Conservation (phyloP, 2,329 filamentous ascomycete species). For the Myrmaecium sp. region DNA sequence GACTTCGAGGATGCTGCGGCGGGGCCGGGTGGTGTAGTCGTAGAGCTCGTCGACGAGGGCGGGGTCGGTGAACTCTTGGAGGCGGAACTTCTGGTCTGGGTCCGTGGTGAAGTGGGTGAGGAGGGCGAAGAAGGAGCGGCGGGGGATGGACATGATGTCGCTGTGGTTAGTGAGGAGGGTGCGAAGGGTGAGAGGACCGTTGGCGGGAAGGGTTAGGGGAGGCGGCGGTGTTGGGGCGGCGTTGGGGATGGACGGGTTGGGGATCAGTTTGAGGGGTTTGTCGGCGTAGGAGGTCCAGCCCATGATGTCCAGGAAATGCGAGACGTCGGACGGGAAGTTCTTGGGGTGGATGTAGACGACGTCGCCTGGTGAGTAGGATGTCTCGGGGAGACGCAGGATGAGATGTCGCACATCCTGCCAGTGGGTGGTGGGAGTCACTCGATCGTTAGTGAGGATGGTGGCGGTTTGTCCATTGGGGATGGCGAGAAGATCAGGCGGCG, state of each 20-base stretch:
- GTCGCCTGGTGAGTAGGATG: constrained; percentile 53
- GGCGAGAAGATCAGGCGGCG: constrained; percentile 33
- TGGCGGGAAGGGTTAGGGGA: constrained; percentile 21
- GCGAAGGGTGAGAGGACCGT: constrained; percentile 44
- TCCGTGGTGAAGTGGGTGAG: constrained; percentile 62
- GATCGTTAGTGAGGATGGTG: constrained; percentile 45
- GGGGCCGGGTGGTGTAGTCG: constrained; percentile 84
- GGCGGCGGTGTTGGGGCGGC: constrained; percentile 21
- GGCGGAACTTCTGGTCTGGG: constrained; percentile 57
- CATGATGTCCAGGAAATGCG: constrained; percentile 62
- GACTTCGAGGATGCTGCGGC: constrained; percentile 81
- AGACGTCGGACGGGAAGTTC: constrained; percentile 70
- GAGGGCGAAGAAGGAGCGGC: constrained; percentile 66
- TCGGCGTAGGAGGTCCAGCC: constrained; percentile 62
- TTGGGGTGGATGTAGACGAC: constrained; percentile 71
- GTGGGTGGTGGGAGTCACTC: constrained; percentile 59
- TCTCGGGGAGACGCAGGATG: constrained; percentile 33
- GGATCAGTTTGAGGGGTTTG: constrained; percentile 38
- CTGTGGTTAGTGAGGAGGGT: constrained; percentile 65
- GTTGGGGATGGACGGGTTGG: constrained; percentile 13
- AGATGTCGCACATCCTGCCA: constrained; percentile 90
- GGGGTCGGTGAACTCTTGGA: constrained; percentile 68
- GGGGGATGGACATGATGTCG: constrained; percentile 79
- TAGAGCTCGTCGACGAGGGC: constrained; percentile 79
- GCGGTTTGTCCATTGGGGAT: constrained; percentile 41